Evolutionary conservation across 2,329 filamentous ascomycete genomes (phyloP), one percentile per base, ranked within the genome.

Genomic region (Penicillium hordei): DNA sequence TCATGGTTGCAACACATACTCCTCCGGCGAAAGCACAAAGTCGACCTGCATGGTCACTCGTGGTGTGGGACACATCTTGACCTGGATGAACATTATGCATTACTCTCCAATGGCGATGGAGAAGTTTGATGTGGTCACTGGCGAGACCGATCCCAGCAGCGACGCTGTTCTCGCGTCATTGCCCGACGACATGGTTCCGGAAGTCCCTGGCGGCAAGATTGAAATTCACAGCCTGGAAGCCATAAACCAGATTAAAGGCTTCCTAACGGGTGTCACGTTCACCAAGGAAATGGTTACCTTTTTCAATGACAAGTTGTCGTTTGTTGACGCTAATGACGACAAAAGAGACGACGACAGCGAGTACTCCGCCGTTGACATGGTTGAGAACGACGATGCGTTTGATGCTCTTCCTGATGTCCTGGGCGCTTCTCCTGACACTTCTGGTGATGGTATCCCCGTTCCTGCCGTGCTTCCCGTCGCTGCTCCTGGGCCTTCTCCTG

Each of bases 1-100:
- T 10, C 77, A 83, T 43, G 88, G 88, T 5, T 89, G 85, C 62
- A 88, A 89, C 5, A 82, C 86, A 60, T 89, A 88, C 72, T 87
- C 88, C n/a, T 83, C 87, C 1, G 88, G 88, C 4, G 85, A 89
- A 60, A 65, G 74, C 1, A 69, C 79, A 34, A 79, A 85, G 66
- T 76, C 76, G 8, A 90, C 95, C 71, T 78, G 79, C 38, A 82
- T 90, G 60, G 80, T 93, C 52, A 77, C 88, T 13, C 71, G 70
- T 12, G 81, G 49, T 29, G 10, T 57, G 12, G 7, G 70, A 13
- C 71, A 77, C 2, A 82, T 90, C 27, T 72, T 91, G 2, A 72
- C 76, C 39, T 92, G 87, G 81, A 77, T 92, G 36, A 75, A 85
- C 48, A 76, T 83, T 38, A 80, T 88, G 13, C 81, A 83, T 5